Base-by-base conservation (phyloP, 1,284 basidiomycete genomes). In the Sanghuangporus weigelae region DNA sequence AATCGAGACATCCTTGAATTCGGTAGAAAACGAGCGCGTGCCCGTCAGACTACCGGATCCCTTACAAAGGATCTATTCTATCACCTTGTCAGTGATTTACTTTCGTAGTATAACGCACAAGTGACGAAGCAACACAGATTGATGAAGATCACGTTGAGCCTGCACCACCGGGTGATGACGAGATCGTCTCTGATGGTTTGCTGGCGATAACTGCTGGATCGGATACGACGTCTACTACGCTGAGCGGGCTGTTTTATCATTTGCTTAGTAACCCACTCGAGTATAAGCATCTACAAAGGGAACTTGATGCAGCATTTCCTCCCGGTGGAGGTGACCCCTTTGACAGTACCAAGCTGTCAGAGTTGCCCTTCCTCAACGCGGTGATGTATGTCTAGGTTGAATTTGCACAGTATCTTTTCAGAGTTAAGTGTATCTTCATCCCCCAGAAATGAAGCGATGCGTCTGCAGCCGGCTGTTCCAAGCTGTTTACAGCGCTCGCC, bases 181-280 rank as follows among this genome's bases (percentile, higher is more conserved):
- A 70, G 56, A 67, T 78, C 54, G 57, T 70, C n/a, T 69, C 73
- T 14, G 75, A 78, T 57, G 68, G 73, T 1, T 57, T 69, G 14
- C 69, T 78, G 4, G 75, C 76, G 2, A 77, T 80, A 42, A 44
- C 77, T 36, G 64, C 64, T 6, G 78, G 78, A 35, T 70, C 78
- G 31, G 78, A 79, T 63, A 76, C 74, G 14, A 71, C 70, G 39
- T 67, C 75, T n/a, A 73, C 73, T 2, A 73, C 74, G 0, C 67
- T 77, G 0, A 73, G 64, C 8, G 72, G 72, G 2, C 63, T 73
- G 1, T 64, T 71, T 8, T 74, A 74, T 60, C 71, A 73, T 63
- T 67, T 79, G 1, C 67, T 78, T 21, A 51, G 54, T 31, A 68
- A 78, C 62, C 76, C 75, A 6, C 59, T 59, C 2, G 64, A 65